These are phyloP conservation scores for Phytophthora pinifolia DNA, from an alignment of 352 stramenopile species.

Conservation along the genomic window DNA sequence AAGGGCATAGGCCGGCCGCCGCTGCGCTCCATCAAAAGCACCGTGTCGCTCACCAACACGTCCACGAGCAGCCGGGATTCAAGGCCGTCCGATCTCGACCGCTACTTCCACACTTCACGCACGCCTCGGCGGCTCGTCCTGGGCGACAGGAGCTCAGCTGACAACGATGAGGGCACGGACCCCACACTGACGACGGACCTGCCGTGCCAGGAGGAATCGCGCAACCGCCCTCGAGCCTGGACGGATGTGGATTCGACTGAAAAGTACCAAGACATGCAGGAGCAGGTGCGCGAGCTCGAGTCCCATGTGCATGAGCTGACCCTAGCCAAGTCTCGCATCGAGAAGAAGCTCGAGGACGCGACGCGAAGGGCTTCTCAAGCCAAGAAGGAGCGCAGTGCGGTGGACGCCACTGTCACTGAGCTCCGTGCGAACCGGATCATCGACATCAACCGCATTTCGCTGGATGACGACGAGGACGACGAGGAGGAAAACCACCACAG, in stretches of 20 bases:
- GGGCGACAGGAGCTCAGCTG: conserved; percentile 17
- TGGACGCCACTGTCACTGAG: conserved; percentile 44
- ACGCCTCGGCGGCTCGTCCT: conserved; percentile 18
- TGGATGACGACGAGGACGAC: conserved; percentile 51
- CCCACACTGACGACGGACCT: conserved; percentile 26
- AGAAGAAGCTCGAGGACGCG: conserved; percentile 49
- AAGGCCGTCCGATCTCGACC: conserved; percentile 33
- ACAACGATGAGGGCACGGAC: conserved; percentile 13
- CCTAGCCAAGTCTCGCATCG: conserved; percentile 52
- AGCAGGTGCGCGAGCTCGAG: conserved; percentile 70
- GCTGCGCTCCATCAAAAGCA: conserved; percentile 40
- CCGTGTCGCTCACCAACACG: conserved; percentile 33
- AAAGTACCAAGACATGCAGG: conserved; percentile 61
- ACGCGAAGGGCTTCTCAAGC: conserved; percentile 23
- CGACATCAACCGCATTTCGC: conserved; percentile 63
- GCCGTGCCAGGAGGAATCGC: conserved; percentile 37
- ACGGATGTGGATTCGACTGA: conserved; percentile 61
- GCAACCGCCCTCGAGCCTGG: conserved; percentile 54
- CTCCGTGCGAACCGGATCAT: conserved; percentile 63
- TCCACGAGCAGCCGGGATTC: conserved; percentile 32
- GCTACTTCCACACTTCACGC: conserved; percentile 21
- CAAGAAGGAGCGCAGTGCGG: conserved; percentile 40
- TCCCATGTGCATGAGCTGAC: conserved; percentile 64
- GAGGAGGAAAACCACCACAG: conserved; percentile 30
- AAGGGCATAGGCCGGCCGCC: conserved; percentile 28